Percentiles rank a stretch among this genome's conserved stretches.
Evolutionary conservation across 768 basidiomycete species (phyloP).

Genomic region (Galerina sulciceps): DNA sequence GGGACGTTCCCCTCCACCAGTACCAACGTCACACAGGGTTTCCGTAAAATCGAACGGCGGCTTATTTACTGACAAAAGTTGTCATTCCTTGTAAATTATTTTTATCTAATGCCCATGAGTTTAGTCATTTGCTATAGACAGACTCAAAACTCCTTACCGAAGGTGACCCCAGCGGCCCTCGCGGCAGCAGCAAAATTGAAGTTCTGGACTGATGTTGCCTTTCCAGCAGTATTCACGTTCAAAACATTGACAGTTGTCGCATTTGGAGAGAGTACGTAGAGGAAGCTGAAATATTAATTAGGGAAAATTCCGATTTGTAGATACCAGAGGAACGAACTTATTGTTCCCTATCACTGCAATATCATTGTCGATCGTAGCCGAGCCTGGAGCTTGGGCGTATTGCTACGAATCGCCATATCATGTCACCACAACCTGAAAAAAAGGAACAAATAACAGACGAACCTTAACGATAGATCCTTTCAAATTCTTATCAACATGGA

Average conservation of each 20-base stretch:
- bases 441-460: neutral
- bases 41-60: neutral
- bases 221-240: constrained; percentile 29
- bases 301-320: neutral
- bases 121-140: neutral
- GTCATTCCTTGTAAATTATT: constrained; percentile 17
- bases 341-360: constrained; percentile 39
- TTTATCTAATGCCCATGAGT: neutral
- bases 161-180: constrained; percentile 13
- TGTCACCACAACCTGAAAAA: neutral
- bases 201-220: constrained; percentile 27
- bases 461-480: constrained; percentile 49
- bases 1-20: no score
- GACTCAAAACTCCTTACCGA: neutral
- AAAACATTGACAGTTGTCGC: constrained; percentile 30
- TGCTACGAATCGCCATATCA: constrained; percentile 27
- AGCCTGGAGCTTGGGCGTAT: constrained; percentile 39
- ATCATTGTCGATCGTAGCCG: constrained; percentile 45
- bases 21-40: no score
- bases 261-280: constrained; percentile 32
- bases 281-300: constrained; percentile 21
- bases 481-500: constrained; percentile 49
- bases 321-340: constrained; percentile 31
- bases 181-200: constrained; percentile 27
- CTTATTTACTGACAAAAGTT: constrained; percentile 9